phyloP scores from a whole-genome alignment of 2,329 filamentous ascomycete species.

The Fusarium illudens region DNA sequence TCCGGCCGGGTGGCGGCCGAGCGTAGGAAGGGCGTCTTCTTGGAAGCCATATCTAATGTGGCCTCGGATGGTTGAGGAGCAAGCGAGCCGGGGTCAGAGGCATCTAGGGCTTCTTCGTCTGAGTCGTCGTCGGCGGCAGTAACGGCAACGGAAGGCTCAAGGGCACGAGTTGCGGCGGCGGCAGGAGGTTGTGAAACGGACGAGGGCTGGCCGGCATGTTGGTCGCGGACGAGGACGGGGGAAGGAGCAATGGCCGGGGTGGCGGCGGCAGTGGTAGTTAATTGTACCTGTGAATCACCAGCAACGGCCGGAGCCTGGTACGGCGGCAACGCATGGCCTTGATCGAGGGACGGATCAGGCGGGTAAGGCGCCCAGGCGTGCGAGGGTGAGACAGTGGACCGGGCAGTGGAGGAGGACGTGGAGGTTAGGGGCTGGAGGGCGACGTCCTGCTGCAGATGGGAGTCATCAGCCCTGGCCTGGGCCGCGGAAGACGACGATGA shows the following conservation, averaged over 20 bases:
- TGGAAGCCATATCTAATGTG: constrained; percentile 47
- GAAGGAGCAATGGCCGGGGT: constrained; percentile 24
- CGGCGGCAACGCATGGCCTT: constrained; percentile 40
- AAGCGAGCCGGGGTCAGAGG: constrained; percentile 35
- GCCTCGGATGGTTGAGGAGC: constrained; percentile 24
- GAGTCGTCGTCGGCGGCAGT: constrained; percentile 8
- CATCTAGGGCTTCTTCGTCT: constrained; percentile 39
- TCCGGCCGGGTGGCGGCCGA: constrained; percentile 42
- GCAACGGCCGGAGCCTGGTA: constrained; percentile 36
- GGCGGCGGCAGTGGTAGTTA: constrained; percentile 32
- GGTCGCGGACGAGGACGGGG: constrained; percentile 15
- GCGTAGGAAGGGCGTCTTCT: constrained; percentile 49
- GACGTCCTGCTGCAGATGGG: constrained; percentile 43
- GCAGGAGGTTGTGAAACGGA: constrained; percentile 10
- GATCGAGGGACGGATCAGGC: constrained; percentile 27
- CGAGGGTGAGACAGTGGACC: constrained; percentile 41
- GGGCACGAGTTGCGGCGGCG: constrained; percentile 5
- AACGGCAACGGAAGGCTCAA: constrained; percentile 5
- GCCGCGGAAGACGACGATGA: constrained; percentile 36
- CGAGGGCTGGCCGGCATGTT: constrained; percentile 23
- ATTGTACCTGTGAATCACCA: constrained; percentile 35
- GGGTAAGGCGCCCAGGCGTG: constrained; percentile 31
- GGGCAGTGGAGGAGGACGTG: constrained; percentile 38
- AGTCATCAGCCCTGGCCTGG: constrained; percentile 42
- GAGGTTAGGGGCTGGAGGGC: constrained; percentile 46